A percentile compares a stretch with the other conserved stretches of the same genome.
Conservation (phyloP, 768 basidiomycete genomes). For the Termitomyces heimii region DNA sequence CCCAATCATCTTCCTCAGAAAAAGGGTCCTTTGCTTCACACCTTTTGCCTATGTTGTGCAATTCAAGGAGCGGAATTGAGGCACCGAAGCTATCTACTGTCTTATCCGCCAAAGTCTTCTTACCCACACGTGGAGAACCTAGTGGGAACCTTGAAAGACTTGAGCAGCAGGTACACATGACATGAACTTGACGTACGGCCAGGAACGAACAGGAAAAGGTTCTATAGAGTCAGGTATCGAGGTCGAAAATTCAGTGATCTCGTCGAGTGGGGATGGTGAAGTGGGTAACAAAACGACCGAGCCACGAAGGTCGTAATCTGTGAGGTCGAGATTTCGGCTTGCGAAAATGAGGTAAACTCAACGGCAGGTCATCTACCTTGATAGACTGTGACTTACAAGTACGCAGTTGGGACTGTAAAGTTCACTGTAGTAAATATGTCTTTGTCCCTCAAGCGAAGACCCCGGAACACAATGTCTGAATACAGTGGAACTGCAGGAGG, state of each 20-base stretch:
- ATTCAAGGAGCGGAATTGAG: conserved; percentile 27
- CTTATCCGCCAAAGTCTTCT: conserved; percentile 20
- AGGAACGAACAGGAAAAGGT: conserved; percentile 21
- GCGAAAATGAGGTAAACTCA: background rate
- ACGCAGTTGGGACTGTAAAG: conserved; percentile 21
- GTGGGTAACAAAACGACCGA: conserved; percentile 30
- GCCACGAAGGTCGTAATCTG: conserved; percentile 28
- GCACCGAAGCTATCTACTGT: conserved; percentile 29
- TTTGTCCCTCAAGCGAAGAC: conserved; percentile 21
- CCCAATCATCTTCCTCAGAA: conserved; percentile 11
- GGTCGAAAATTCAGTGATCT: conserved; percentile 22
- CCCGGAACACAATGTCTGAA: conserved; percentile 23
- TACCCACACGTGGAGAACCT: conserved; percentile 8
- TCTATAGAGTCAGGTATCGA: conserved; percentile 23
- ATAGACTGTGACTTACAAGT: conserved; percentile 20
- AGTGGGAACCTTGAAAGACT: conserved; percentile 16
- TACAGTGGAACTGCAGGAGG: conserved; percentile 10
- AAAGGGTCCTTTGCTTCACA: conserved; percentile 7
- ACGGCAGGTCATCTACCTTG: background rate
- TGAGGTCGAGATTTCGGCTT: conserved; percentile 19
- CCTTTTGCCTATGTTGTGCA: conserved; percentile 21
- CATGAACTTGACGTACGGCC: conserved; percentile 18
- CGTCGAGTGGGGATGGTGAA: conserved; percentile 22
- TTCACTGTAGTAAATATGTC: conserved; percentile 17
- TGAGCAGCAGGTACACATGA: background rate